phyloP scores from a whole-genome alignment of 1,139 yeast genomes.

The Zygotorulaspora mrakii region DNA sequence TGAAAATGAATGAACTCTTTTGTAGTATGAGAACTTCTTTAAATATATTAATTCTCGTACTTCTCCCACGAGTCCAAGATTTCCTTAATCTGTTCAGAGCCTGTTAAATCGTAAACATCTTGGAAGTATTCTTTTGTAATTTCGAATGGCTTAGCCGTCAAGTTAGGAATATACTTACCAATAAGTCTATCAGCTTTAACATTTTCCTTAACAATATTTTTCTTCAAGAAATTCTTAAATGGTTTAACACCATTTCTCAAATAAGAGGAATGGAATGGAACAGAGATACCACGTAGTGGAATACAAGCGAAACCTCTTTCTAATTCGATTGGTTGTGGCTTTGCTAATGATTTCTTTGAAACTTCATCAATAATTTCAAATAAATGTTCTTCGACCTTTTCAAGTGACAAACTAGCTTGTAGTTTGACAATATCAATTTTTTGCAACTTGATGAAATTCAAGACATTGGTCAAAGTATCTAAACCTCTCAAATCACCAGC shows the following conservation, averaged over 20 bases:
- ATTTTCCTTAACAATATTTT: constrained; percentile 92
- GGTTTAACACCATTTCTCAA: constrained; percentile 98
- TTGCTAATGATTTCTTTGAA: constrained; percentile 70
- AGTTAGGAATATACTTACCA: constrained; percentile 95
- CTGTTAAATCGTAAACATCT: constrained; percentile 88
- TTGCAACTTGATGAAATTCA: constrained; percentile 87
- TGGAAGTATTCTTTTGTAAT: constrained; percentile 95
- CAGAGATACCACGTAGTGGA: constrained; percentile 97
- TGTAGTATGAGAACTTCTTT: too few species aligned
- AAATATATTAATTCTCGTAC: constrained; percentile 45
- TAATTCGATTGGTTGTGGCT: constrained; percentile 94
- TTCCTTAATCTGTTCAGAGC: constrained; percentile 83
- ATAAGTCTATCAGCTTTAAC: constrained; percentile 91
- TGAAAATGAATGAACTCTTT: too few species aligned
- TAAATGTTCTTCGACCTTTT: constrained; percentile 83
- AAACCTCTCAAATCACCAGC: constrained; percentile 97
- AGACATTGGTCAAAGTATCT: constrained; percentile 87
- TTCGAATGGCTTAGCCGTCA: constrained; percentile 96
- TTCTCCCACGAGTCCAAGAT: constrained; percentile 94
- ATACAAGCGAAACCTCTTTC: constrained; percentile 98
- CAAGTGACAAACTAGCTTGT: constrained; percentile 75
- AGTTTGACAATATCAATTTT: constrained; percentile 89
- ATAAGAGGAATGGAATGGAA: constrained; percentile 98
- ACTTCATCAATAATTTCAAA: constrained; percentile 84
- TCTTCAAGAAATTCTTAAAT: constrained; percentile 93